Evolutionary conservation across 176 grass and related monocot genomes (phyloP).

Genomic region (Carex myosuroides): DNA sequence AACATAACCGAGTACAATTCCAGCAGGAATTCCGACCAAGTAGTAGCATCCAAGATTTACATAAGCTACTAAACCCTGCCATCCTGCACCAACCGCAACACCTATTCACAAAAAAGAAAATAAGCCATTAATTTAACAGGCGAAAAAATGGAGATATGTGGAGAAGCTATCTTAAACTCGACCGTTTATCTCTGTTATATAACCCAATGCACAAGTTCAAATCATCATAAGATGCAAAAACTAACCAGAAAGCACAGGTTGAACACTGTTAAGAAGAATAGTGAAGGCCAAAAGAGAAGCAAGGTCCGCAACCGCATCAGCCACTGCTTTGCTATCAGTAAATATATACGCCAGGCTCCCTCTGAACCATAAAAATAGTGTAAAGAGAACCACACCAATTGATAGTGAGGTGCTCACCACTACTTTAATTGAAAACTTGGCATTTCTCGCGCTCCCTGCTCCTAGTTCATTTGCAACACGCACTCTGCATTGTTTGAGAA

Average conservation of each 20-base stretch:
- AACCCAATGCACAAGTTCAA: not conserved
- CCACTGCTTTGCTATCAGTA: constrained; percentile 43
- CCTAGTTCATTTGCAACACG: constrained; percentile 93
- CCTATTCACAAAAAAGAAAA: constrained; percentile 31
- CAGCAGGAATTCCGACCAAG: constrained; percentile 66
- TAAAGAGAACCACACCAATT: constrained; percentile 50
- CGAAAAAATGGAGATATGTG: not conserved
- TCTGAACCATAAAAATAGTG: constrained; percentile 45
- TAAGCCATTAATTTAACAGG: not conserved
- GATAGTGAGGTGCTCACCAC: constrained; percentile 53
- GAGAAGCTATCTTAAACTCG: not conserved
- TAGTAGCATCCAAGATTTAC: constrained; percentile 85
- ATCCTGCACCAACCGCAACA: constrained; percentile 83
- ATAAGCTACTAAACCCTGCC: constrained; percentile 70
- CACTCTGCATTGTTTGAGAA: constrained; percentile 37
- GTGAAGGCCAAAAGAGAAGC: constrained; percentile 60
- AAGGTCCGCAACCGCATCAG: constrained; percentile 47
- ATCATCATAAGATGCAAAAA: not conserved
- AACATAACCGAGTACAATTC: constrained; percentile 52
- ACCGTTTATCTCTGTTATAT: not conserved
- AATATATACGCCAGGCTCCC: constrained; percentile 52
- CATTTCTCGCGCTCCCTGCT: constrained; percentile 51
- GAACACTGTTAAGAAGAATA: constrained; percentile 91
- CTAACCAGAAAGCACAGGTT: constrained; percentile 79
- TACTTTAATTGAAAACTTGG: constrained; percentile 66